Evolutionary conservation across 1,139 yeast genomes (phyloP).

Genomic region (Spencermartinsiella ligniputridi): DNA sequence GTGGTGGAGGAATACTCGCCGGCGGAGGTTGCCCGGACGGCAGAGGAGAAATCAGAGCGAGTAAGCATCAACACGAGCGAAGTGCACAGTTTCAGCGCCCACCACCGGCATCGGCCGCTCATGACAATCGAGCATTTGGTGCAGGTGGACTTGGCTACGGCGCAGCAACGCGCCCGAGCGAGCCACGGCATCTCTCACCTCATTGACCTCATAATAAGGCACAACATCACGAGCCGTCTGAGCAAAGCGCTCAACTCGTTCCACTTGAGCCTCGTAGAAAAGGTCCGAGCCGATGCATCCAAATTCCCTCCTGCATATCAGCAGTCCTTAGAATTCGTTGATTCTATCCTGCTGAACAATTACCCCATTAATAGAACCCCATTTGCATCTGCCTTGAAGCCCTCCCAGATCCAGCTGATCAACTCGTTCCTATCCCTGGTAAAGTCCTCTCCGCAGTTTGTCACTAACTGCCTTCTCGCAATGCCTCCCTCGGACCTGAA

Average conservation of each 20-base stretch:
- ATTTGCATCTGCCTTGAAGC: slow-evolving; percentile 19
- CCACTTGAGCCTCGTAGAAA: slow-evolving; percentile 15
- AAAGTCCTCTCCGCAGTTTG: slow-evolving; percentile 34
- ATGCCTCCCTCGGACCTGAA: slow-evolving; percentile 25
- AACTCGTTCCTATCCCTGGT: slow-evolving; percentile 33
- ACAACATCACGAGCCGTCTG: slow-evolving; percentile 24
- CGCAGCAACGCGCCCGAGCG: slow-evolving; percentile 5
- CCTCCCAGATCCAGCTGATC: slow-evolving; percentile 28
- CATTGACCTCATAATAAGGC: slow-evolving; percentile 22
- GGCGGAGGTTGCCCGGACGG: too few relatives aligned
- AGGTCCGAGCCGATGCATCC: slow-evolving; percentile 21
- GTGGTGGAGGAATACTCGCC: neutral
- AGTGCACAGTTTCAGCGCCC: neutral
- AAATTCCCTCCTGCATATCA: slow-evolving; percentile 25
- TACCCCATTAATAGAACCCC: slow-evolving; percentile 16
- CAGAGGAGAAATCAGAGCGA: too few relatives aligned
- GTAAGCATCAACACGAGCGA: neutral
- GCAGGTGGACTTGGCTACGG: slow-evolving; percentile 17
- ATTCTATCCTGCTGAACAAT: slow-evolving; percentile 22
- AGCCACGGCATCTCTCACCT: slow-evolving; percentile 20
- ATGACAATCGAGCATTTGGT: slow-evolving; percentile 21
- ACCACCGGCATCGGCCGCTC: neutral
- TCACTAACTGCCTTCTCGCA: slow-evolving; percentile 30
- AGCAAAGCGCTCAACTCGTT: slow-evolving; percentile 20
- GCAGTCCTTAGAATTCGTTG: slow-evolving; percentile 24